Evolutionary conservation across 306 rosid species (phyloP).

Genomic region (Medicago ruthenica): DNA sequence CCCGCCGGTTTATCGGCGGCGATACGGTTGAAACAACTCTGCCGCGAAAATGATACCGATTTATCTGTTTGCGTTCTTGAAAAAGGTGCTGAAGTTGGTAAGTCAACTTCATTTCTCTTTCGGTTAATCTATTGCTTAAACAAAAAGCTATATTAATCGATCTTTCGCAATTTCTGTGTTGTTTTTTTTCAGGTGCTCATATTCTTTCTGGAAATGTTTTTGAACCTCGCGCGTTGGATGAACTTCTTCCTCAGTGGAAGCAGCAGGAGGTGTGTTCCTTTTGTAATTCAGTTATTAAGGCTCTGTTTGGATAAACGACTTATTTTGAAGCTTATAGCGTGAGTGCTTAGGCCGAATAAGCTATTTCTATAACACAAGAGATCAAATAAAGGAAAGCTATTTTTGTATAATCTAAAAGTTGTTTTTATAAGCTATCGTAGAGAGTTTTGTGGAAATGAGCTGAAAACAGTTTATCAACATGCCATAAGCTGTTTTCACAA

Average conservation of each 20-base stretch:
- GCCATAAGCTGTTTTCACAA: no score
- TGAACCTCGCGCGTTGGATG: slow-evolving; percentile 89
- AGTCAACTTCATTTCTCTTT: slow-evolving; percentile 33
- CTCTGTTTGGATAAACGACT: no score
- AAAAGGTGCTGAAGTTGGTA: slow-evolving; percentile 95
- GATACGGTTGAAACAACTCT: slow-evolving; percentile 80
- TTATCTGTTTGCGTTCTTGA: slow-evolving; percentile 90
- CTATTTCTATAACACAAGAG: no score
- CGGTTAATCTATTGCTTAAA: neutral
- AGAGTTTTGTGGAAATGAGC: no score
- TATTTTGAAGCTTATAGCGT: no score
- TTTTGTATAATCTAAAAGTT: no score
- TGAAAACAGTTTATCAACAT: no score
- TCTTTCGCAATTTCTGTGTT: neutral
- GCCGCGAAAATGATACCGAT: slow-evolving; percentile 62
- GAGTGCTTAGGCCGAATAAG: no score
- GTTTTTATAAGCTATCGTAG: no score
- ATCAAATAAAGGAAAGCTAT: no score
- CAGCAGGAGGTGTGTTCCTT: slow-evolving; percentile 68
- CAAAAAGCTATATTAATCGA: neutral
- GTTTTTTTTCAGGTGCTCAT: slow-evolving; percentile 74
- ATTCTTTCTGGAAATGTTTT: slow-evolving; percentile 91
- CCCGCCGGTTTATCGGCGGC: slow-evolving; percentile 97
- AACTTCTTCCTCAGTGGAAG: slow-evolving; percentile 88
- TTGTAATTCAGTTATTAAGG: neutral